Base-by-base conservation (phyloP, 1,284 basidiomycete genomes). In the Microbotryum violaceum region DNA sequence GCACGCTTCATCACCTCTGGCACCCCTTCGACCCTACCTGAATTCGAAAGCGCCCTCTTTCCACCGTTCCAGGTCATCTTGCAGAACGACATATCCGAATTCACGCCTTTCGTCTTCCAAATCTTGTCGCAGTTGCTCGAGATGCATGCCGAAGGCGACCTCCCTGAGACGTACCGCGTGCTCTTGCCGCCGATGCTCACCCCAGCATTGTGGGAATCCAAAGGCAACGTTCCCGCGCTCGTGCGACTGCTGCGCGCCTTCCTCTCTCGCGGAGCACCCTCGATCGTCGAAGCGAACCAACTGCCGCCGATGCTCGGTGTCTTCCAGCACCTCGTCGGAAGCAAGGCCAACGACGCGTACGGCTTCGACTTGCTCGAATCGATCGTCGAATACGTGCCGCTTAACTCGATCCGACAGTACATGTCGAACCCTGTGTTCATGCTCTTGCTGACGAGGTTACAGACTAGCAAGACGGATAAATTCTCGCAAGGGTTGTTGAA, bases 101-200 rank as follows among this genome's bases (percentile, higher is more conserved):
- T 97, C 74, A 88, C 96, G 57, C 94, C 94, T 2, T 99, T 94
- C 74, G 88, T 91, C 56, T 97, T 98, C 81, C 96, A 98, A 74
- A 85, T 98, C 69, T 83, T 97, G 37, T 88, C 92, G 0, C 94
- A 98, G 75, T 91, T 98, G 81, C 85, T 99, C 45, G 89, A 93
- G 69, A 79, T 91, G 10, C 92, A 94, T 71, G 77, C 78, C 0
- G 74, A 78, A 6, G 70, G 67, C 46, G 72, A 74, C 23, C 54
- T 96, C 9, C 91, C 94, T 0, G 77, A 80, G 1, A 83, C 86
- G 60, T 98, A 97, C 77, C 83, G 85, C 44, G 78, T 81, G 21
- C 80, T 98, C 6, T 80, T 97, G 1, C 85, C 85, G 0, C 86
- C 92, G 69, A 81, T 98, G 23, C 83, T 97, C 44, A 90, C 86